phyloP scores from a whole-genome alignment of 2,329 filamentous ascomycete species.

The Aspergillus fumigatus region DNA sequence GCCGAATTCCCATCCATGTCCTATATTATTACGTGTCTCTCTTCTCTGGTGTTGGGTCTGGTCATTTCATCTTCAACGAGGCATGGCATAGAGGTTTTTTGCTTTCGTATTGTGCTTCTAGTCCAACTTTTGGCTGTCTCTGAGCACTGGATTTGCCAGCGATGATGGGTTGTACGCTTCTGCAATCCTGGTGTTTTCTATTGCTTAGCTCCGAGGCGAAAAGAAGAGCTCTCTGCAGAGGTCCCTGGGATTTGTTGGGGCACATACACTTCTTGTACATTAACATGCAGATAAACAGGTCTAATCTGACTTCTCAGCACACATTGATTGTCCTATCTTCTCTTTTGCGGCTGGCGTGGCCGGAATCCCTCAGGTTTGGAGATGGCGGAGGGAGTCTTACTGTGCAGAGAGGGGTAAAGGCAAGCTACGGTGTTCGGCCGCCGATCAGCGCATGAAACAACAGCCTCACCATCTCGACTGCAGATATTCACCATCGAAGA shows the following conservation, averaged over 20 bases:
- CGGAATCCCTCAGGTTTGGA: not conserved
- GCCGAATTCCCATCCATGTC: slow-evolving; percentile 17
- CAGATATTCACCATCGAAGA: no score
- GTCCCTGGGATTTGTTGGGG: slow-evolving; percentile 7
- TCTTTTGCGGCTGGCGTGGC: not conserved
- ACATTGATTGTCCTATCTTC: not conserved
- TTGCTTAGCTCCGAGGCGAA: slow-evolving; percentile 10
- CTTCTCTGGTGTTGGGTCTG: slow-evolving; percentile 38
- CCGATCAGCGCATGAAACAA: not conserved
- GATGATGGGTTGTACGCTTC: slow-evolving; percentile 24
- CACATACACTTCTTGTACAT: slow-evolving; percentile 29
- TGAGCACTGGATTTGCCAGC: slow-evolving; percentile 26
- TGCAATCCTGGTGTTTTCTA: slow-evolving; percentile 19
- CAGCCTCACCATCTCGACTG: not conserved
- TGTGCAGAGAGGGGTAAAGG: not conserved
- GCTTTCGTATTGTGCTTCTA: slow-evolving; percentile 24
- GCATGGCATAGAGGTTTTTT: slow-evolving; percentile 33
- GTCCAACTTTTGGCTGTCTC: slow-evolving; percentile 19
- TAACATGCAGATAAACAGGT: slow-evolving; percentile 28
- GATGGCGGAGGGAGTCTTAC: not conserved
- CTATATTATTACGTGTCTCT: slow-evolving; percentile 30
- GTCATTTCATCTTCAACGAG: slow-evolving; percentile 27
- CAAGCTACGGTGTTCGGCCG: not conserved
- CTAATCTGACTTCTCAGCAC: slow-evolving; percentile 22
- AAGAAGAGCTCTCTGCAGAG: slow-evolving; percentile 13